phyloP scores from a whole-genome alignment of 495 filamentous ascomycete species.

The Annulohypoxylon bovei region DNA sequence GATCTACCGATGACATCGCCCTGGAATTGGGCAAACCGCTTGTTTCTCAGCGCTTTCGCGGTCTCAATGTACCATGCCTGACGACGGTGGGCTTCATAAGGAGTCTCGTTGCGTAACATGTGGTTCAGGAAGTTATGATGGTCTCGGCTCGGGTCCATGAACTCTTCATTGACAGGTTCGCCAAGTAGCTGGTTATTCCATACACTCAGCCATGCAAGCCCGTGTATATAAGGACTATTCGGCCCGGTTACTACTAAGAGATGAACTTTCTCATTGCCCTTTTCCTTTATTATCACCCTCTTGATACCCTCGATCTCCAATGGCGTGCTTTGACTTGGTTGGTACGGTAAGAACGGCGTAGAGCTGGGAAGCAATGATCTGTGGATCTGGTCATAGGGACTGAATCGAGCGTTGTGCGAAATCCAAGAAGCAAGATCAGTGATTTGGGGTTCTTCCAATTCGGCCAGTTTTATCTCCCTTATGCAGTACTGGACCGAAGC shows the following conservation, averaged over 20 bases:
- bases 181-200: not conserved
- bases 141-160: constrained; percentile 3
- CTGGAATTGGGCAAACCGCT: not conserved
- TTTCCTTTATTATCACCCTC: not conserved
- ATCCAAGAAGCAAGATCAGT: not conserved
- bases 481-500: not conserved
- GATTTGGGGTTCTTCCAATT: not conserved
- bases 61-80: not conserved
- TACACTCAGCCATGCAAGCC: not conserved
- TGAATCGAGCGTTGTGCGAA: not conserved
- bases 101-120: not conserved
- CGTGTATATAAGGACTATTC: not conserved
- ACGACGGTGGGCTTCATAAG: not conserved
- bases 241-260: not conserved
- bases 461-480: not conserved
- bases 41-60: not conserved
- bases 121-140: not conserved
- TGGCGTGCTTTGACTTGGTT: not conserved
- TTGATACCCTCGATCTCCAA: not conserved
- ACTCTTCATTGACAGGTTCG: constrained; percentile 3
- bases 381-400: not conserved
- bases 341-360: not conserved
- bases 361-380: not conserved
- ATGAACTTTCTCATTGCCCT: not conserved
- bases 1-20: constrained; percentile 1